phyloP scores from a whole-genome alignment of 306 rosid genomes.

The Mimosa pudica region DNA sequence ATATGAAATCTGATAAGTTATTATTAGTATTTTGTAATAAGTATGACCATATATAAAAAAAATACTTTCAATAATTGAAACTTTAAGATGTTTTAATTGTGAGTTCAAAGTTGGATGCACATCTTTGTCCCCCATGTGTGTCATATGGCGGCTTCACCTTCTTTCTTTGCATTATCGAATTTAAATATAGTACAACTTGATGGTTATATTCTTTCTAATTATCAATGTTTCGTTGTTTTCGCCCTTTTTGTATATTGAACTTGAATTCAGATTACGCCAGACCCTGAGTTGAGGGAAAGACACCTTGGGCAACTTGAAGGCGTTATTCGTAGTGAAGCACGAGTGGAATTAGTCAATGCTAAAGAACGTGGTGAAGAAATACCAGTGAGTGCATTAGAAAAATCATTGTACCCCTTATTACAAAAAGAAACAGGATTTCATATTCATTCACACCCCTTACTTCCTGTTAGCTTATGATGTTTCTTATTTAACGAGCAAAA shows the following conservation, averaged over 20 bases:
- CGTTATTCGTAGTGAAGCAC: constrained; percentile 46
- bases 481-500: neutral
- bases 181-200: neutral
- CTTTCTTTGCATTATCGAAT: too few relatives aligned
- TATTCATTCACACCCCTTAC: too few relatives aligned
- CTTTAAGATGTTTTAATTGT: neutral
- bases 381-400: constrained; percentile 60
- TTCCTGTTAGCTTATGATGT: neutral
- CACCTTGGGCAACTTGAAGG: constrained; percentile 91
- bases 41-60: constrained; percentile 7
- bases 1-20: neutral
- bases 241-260: neutral
- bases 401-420: constrained; percentile 2
- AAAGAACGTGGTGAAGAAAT: constrained; percentile 61
- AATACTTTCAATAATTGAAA: neutral
- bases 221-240: neutral
- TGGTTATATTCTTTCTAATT: neutral
- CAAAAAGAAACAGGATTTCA: too few relatives aligned
- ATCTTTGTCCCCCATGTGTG: neutral
- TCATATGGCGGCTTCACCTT: too few relatives aligned
- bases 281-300: constrained; percentile 73
- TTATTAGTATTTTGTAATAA: neutral
- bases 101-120: neutral
- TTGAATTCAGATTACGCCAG: constrained; percentile 62
- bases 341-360: constrained; percentile 46